Percentiles rank a stretch among this genome's conserved stretches.
Evolutionary conservation across 805 yeast genomes (phyloP).

Genomic region (Starmerella etchellsii): DNA sequence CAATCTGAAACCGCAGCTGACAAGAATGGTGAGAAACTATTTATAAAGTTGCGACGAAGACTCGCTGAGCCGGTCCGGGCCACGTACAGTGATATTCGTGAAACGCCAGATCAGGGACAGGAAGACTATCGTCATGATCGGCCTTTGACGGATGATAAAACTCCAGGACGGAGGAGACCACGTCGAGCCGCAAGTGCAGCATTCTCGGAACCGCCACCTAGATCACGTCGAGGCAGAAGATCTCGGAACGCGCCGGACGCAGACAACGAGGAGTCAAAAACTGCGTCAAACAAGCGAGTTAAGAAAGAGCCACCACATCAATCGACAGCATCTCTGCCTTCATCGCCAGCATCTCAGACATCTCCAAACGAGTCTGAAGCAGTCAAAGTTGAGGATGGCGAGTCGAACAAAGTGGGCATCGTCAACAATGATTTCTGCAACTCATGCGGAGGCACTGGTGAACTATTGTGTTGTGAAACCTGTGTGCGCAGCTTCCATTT

Average conservation of each 20-base stretch:
- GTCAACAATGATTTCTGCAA: conserved; percentile 79
- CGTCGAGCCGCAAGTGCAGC: not conserved
- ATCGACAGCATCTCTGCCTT: too few species aligned
- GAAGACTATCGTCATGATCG: conserved; percentile 18
- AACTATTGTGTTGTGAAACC: conserved; percentile 83
- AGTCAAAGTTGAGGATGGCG: too few species aligned
- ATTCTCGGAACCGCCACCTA: not conserved
- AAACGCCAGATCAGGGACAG: conserved; percentile 4
- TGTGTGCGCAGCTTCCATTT: conserved; percentile 91
- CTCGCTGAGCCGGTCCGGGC: conserved; percentile 14
- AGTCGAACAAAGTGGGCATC: conserved; percentile 7
- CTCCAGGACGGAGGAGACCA: not conserved
- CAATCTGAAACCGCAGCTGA: not conserved
- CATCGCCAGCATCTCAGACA: too few species aligned
- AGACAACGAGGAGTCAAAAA: not conserved
- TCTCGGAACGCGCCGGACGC: not conserved
- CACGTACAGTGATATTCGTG: conserved; percentile 9
- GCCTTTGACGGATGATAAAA: not conserved
- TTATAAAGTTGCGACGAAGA: conserved; percentile 7
- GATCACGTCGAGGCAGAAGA: not conserved
- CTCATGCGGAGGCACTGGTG: conserved; percentile 82
- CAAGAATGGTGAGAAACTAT: conserved; percentile 4
- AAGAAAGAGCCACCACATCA: too few species aligned
- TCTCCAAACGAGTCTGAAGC: too few species aligned
- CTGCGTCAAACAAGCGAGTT: not conserved